phyloP scores from a whole-genome alignment of 805 yeast species.

The Vanderwaltozyma yarrowii region DNA sequence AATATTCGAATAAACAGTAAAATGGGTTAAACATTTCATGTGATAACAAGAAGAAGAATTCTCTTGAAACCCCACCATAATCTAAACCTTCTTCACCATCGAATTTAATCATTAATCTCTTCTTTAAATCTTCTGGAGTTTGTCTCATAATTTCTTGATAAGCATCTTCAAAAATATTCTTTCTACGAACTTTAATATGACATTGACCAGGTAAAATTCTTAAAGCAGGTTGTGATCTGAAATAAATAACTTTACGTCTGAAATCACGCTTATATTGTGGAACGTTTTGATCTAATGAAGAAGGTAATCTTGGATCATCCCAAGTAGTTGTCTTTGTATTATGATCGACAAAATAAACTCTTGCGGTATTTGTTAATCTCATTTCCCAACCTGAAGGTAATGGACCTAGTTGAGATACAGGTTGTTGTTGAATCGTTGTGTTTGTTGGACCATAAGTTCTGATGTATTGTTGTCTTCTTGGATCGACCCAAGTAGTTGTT shows the following conservation, averaged over 20 bases:
- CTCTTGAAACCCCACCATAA: constrained; percentile 99
- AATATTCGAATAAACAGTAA: constrained; percentile 93
- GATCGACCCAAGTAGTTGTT: constrained; percentile 99
- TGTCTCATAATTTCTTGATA: constrained; percentile 98
- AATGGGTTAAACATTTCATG: constrained; percentile 99
- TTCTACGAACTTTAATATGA: constrained; percentile 94
- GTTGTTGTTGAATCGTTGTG: constrained; percentile 94
- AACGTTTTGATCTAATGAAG: constrained; percentile 93
- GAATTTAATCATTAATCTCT: constrained; percentile 93
- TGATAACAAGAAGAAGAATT: constrained; percentile 88
- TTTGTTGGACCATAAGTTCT: constrained; percentile 81
- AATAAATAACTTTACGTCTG: constrained; percentile 92
- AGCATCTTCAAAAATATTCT: constrained; percentile 92
- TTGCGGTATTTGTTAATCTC: constrained; percentile 97
- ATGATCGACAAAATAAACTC: constrained; percentile 98
- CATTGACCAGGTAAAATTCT: constrained; percentile 98
- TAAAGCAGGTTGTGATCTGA: constrained; percentile 96
- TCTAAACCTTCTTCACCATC: constrained; percentile 99
- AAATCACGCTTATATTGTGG: constrained; percentile 99
- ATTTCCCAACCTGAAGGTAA: constrained; percentile 99
- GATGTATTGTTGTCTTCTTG: constrained; percentile 96
- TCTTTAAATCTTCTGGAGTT: constrained; percentile 95
- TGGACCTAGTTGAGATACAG: constrained; percentile 95
- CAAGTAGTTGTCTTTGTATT: constrained; percentile 98
- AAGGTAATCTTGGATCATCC: constrained; percentile 99